Conservation (phyloP, 2,329 filamentous ascomycete genomes). For the Knufia fluminis region DNA sequence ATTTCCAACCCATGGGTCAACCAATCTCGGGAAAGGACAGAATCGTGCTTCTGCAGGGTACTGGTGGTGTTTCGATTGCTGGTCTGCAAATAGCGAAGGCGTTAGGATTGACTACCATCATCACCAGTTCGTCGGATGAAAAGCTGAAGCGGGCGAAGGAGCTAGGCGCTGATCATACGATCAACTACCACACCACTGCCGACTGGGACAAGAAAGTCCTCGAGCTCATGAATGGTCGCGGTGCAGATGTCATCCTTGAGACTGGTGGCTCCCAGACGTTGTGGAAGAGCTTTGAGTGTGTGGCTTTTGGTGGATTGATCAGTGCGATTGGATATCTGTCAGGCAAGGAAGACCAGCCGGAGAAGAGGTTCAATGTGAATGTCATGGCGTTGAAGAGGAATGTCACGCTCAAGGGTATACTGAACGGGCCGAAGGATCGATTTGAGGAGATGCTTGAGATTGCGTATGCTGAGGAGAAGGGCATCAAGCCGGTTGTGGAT, state of each 20-base stretch:
- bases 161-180: constrained; percentile 36
- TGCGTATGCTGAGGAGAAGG: constrained; percentile 27
- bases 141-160: constrained; percentile 35
- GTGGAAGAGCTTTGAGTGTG: constrained; percentile 37
- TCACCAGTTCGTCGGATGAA: constrained; percentile 43
- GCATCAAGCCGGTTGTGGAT: constrained; percentile 33
- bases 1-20: constrained; percentile 25
- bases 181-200: constrained; percentile 42
- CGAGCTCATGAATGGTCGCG: constrained; percentile 35
- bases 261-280: constrained; percentile 35
- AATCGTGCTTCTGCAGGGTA: constrained; percentile 36
- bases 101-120: constrained; percentile 36
- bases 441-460: constrained; percentile 32
- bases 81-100: constrained; percentile 42
- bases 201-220: constrained; percentile 40
- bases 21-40: constrained; percentile 30
- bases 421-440: constrained; percentile 53
- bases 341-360: constrained; percentile 20
- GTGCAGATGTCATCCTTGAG: constrained; percentile 36
- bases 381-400: constrained; percentile 44
- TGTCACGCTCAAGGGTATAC: constrained; percentile 48
- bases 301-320: constrained; percentile 39
- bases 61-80: constrained; percentile 39
- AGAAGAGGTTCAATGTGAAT: constrained; percentile 51
- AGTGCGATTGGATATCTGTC: constrained; percentile 14